Evolutionary conservation across 1,139 yeast genomes (phyloP), one percentile per base, ranked within the genome.

Genomic region (Wickerhamomyces sp.): DNA sequence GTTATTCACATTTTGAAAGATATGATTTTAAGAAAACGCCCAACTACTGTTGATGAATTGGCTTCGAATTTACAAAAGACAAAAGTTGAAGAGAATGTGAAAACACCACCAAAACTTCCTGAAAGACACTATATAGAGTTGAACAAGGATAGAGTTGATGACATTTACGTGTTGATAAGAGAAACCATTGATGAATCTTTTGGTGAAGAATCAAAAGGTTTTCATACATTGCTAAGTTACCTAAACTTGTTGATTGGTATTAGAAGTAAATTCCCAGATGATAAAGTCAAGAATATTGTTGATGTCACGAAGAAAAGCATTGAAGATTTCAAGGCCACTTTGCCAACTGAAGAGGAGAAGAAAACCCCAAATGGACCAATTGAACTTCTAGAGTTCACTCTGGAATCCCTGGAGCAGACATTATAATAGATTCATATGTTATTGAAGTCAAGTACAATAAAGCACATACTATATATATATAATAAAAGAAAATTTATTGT

Each of bases 1-100:
- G 61, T 80, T 32, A 68, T 85, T 13, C 75, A 80, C 4, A 73
- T 85, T 19, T 67, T 86, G 47, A 87, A 83, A 54, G 84, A 78
- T 44, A 64, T 86, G 40, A 59, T 75, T 45, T 55, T 67, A 20
- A 61, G 66, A 41, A 42, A 32, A 8, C 40, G 39, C 29, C 40
- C 36, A 10, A 7, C 23, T 5, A 4, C 10, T 12, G 31, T 41
- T 21, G 41, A 42, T 30, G 36, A 36, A 2, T 29, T 47, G n/a
- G 35, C 46, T 13, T 21, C 39, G 5, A 41, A 30, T 4, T 14
- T 47, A 9, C 31, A 24, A 21, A 26, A 24, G 13, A 27, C 31
- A 4, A 5, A 32, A 28, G 36, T 31, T 16, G 42, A 36, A 6
- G 29, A 35, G 6, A 38, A 41, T 12, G 40, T 28, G 2, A 33